Evolutionary conservation across 345 rosid species (phyloP), one percentile per base, ranked within the genome.

Genomic region (Balakata baccata): DNA sequence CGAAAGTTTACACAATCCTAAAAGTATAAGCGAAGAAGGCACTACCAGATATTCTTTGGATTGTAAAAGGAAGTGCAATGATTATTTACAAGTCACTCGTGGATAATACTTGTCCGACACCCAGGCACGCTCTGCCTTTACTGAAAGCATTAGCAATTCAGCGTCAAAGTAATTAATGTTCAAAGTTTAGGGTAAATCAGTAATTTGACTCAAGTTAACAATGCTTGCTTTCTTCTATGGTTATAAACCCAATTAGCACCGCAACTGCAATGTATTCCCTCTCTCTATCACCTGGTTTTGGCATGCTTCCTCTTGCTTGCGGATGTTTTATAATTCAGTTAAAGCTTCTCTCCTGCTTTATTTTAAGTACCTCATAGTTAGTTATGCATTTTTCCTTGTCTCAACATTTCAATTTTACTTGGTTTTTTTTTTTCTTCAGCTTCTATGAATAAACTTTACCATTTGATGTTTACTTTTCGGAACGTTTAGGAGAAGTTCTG

Each of bases 141-240:
- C 12, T 11, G 13, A 51, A 51, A 51, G 54, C 54, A 51, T 51
- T 12, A 47, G 51, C 11, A 47, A 51, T 16, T 51, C 16, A 5
- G 4, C 5, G 16, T 43, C n/a, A 51, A 29, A 51, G 59, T 49
- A 34, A 50, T 50, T 51, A 38, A 29, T 14, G 0, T 11, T 7
- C 25, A 58, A 57, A 39, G 64, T 18, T 61, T 20, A 46, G 61
- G 68, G 75, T 39, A 64, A 46, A 43, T 18, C 11, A 25, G 65
- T 74, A 53, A 65, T 64, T 54, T 23, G 46, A 29, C 14, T 2
- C 17, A 39, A 56, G 47, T 9, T 34, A 60, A 46, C 18, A 64
- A 17, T 39, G 64, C 34, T 37, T 64, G 8, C 12, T 54, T 43
- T 10, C 9, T 43, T 9, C 49, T 20, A 3, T 18, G 14, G 12